A percentile compares a stretch with the other conserved stretches of the same genome.
Evolutionary conservation across 768 basidiomycete species (phyloP).

Genomic region (Zangia roseola): DNA sequence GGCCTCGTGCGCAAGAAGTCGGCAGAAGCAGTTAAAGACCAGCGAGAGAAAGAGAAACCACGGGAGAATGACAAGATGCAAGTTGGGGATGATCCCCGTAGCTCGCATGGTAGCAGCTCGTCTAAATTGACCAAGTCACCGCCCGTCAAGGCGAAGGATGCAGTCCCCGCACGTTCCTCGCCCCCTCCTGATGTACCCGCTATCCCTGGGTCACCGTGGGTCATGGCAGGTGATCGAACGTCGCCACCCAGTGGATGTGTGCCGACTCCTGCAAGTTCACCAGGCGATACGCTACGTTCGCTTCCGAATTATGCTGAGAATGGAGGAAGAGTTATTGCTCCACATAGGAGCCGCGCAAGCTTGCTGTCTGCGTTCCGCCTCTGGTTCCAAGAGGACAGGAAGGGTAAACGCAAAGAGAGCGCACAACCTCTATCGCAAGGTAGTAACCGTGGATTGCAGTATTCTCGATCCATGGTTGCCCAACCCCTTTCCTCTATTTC

Average conservation of each 20-base stretch:
- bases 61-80: slow-evolving; percentile 42
- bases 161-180: slow-evolving; percentile 44
- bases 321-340: slow-evolving; percentile 34
- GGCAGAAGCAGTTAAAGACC: slow-evolving; percentile 66
- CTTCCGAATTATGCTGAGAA: slow-evolving; percentile 40
- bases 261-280: slow-evolving; percentile 52
- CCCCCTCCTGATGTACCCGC: slow-evolving; percentile 42
- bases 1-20: slow-evolving; percentile 84
- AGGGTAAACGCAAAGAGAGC: slow-evolving; percentile 75
- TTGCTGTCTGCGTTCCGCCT: slow-evolving; percentile 81
- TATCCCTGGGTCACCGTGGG: slow-evolving; percentile 70
- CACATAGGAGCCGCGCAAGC: slow-evolving; percentile 69
- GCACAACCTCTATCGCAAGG: slow-evolving; percentile 17
- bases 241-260: slow-evolving; percentile 35
- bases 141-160: slow-evolving; percentile 52
- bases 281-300: slow-evolving; percentile 50
- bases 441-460: slow-evolving; percentile 21
- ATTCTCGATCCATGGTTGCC: slow-evolving; percentile 26
- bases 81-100: slow-evolving; percentile 57
- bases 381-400: slow-evolving; percentile 92
- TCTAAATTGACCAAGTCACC: slow-evolving; percentile 68
- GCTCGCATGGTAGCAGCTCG: slow-evolving; percentile 64
- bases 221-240: slow-evolving; percentile 50
- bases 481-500: slow-evolving; percentile 28
- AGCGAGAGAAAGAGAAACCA: slow-evolving; percentile 43